These are phyloP conservation scores for Vitis rupestris DNA, from an alignment of 164 flowering plant species.

Conservation along the genomic window DNA sequence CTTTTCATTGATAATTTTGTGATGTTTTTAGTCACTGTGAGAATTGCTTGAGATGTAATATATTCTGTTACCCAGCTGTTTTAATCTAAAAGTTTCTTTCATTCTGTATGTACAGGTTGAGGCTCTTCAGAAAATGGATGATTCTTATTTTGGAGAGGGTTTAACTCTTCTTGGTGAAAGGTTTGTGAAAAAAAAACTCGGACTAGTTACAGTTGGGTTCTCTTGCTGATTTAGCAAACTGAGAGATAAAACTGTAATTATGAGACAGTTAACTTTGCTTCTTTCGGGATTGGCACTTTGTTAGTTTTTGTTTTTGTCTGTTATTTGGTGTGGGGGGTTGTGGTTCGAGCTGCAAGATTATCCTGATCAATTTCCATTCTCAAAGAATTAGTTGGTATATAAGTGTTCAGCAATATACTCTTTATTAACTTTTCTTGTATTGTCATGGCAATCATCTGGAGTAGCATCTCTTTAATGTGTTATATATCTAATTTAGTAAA, in stretches of 20 bases:
- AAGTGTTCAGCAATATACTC: too few species aligned
- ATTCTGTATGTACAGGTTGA: constrained; percentile 47
- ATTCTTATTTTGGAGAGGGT: constrained; percentile 85
- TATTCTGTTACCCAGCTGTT: too few species aligned
- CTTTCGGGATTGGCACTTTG: neutral
- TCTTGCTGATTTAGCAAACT: neutral
- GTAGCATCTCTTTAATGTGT: too few species aligned
- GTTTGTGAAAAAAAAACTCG: constrained; percentile 28
- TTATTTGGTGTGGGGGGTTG: too few species aligned
- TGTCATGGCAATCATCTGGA: too few species aligned
- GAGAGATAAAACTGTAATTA: neutral
- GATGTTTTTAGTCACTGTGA: neutral
- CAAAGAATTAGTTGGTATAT: too few species aligned
- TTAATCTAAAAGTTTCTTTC: neutral
- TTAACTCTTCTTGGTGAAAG: constrained; percentile 80
- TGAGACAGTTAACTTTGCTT: neutral
- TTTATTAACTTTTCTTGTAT: too few species aligned
- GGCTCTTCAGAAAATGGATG: constrained; percentile 51
- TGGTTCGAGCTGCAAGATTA: too few species aligned
- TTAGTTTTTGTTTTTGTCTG: too few species aligned
- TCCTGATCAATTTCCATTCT: too few species aligned
- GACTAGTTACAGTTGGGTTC: constrained; percentile 2
- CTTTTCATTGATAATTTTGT: neutral
- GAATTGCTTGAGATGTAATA: neutral
- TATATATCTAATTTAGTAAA: too few species aligned